Evolutionary conservation across 345 rosid genomes (phyloP).

Genomic region (Anacardium occidentale): DNA sequence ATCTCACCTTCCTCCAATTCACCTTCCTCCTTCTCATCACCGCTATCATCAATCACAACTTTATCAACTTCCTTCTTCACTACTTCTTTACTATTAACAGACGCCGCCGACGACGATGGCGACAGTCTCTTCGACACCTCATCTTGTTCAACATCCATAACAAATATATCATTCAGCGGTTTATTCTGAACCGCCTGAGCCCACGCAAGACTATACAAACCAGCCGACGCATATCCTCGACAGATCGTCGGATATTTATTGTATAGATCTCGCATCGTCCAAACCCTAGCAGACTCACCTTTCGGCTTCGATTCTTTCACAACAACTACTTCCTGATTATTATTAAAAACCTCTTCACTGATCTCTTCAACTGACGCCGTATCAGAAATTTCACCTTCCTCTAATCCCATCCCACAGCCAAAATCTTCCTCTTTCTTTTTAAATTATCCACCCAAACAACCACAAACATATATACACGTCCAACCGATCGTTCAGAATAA

Average conservation of each 20-base stretch:
- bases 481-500: not conserved
- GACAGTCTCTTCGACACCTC: constrained; percentile 42
- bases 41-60: constrained; percentile 61
- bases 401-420: constrained; percentile 60
- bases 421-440: constrained; percentile 29
- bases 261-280: constrained; percentile 79
- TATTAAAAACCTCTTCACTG: constrained; percentile 58
- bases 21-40: constrained; percentile 86
- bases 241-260: constrained; percentile 47
- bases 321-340: constrained; percentile 34
- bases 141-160: constrained; percentile 46
- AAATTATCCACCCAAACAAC: constrained; percentile 24
- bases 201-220: constrained; percentile 84
- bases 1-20: constrained; percentile 99
- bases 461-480: constrained; percentile 16
- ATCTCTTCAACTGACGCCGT: constrained; percentile 68
- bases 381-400: constrained; percentile 91
- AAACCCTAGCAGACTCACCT: constrained; percentile 54
- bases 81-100: constrained; percentile 25
- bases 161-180: constrained; percentile 58
- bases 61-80: constrained; percentile 26
- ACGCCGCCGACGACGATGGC: constrained; percentile 40
- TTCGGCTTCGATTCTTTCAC: constrained; percentile 31
- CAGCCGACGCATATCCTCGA: constrained; percentile 52
- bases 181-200: constrained; percentile 95